Conservation (phyloP, 169 alveolate species). For the Amoebophrya sp. region DNA sequence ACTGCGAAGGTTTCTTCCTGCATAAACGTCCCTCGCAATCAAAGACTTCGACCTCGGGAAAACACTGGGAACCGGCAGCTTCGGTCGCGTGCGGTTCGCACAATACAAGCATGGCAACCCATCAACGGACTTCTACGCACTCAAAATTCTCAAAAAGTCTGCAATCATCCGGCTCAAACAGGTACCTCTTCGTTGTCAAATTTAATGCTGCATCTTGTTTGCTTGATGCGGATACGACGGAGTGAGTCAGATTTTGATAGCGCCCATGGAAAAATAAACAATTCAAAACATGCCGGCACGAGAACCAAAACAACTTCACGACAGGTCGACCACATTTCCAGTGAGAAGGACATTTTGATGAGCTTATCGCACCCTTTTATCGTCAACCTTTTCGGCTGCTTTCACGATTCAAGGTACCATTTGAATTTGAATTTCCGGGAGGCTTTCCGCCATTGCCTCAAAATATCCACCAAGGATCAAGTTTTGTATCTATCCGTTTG, state of each 20-base stretch:
- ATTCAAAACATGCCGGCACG: background rate
- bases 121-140: conserved; percentile 38
- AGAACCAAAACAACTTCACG: background rate
- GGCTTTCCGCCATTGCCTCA: too few species aligned
- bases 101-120: background rate
- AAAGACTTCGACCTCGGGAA: conserved; percentile 45
- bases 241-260: too few species aligned
- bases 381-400: conserved; percentile 56
- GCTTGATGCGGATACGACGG: too few species aligned
- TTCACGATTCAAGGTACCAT: conserved; percentile 62
- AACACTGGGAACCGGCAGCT: conserved; percentile 46
- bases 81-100: conserved; percentile 38
- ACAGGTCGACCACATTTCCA: conserved; percentile 77
- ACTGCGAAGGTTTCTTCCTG: too few species aligned
- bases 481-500: too few species aligned
- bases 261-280: conserved; percentile 31
- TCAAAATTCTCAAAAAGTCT: conserved; percentile 56
- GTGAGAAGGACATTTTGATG: conserved; percentile 69
- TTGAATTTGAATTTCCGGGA: too few species aligned
- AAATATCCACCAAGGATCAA: too few species aligned
- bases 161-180: conserved; percentile 58
- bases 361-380: conserved; percentile 40
- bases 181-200: background rate
- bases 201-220: background rate
- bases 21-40: conserved; percentile 35